Base-by-base conservation (phyloP, 2,329 filamentous ascomycete genomes). In the Colletotrichum sp. region DNA sequence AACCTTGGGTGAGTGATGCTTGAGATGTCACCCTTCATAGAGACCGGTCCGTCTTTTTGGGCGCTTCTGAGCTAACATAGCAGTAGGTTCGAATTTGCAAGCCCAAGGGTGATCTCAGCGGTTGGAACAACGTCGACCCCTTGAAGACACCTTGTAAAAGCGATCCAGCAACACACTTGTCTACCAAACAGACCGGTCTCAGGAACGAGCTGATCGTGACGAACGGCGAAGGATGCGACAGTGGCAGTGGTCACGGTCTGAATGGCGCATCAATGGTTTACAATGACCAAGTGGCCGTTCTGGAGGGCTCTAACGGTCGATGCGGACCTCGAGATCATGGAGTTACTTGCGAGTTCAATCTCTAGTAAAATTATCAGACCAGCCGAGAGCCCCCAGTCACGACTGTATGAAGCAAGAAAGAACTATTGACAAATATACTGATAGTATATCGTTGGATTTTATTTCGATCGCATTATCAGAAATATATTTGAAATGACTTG, bases 381-480 rank as follows among this genome's bases (percentile, higher is more conserved):
- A 43, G 39, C 39, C 0, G 9, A 43, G 39, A 39, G 36, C 36
- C 36, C 36, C 36, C 0, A 43, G 9, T 1, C 39, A 43, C 18
- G 39, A 0, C 39, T n/a, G 9, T 43, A 10, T 0, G 39, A 43
- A 43, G 9, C 8, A 43, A 43, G 39, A n/a, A n/a, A 43, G 39
- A 43, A 1, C 16, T 14, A 43, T n/a, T 0, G 18, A 43, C 0
- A 43, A n/a, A n/a, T n/a, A 43, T n/a, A 3, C 18, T 0, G 39
- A 43, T 43, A 2, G 0, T 8, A n/a, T 43, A 0, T n/a, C 5
- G 0, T 43, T n/a, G 16, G 1, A 18, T 9, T 16, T 6, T 1
- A 43, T 2, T 10, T 4, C 39, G 39, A 43, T 43, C 39, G 18
- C 16, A 10, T 6, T 16, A n/a, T 43, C 39, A 8, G 39, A 43